These are phyloP conservation scores for Pythium chondricola DNA, from an alignment of 352 stramenopile genomes.

Conservation along the genomic window DNA sequence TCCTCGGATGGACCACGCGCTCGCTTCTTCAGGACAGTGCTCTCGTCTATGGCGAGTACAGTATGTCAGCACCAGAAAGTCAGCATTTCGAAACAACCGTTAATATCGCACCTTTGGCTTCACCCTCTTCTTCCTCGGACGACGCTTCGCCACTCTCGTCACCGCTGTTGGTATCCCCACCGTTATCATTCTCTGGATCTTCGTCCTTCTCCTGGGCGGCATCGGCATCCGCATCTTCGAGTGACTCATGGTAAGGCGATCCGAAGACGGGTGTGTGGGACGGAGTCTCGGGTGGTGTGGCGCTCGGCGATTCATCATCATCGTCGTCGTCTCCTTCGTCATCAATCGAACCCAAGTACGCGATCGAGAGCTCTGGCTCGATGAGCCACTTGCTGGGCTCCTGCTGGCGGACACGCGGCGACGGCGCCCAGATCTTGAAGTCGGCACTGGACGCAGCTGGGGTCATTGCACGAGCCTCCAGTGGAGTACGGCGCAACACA, in stretches of 20 bases:
- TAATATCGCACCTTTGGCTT: slow-evolving; percentile 14
- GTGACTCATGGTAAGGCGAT: slow-evolving; percentile 42
- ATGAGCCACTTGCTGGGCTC: slow-evolving; percentile 82
- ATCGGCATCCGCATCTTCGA: slow-evolving; percentile 36
- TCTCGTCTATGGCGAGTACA: slow-evolving; percentile 20
- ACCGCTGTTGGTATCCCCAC: slow-evolving; percentile 23
- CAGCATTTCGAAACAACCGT: not conserved
- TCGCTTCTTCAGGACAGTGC: slow-evolving; percentile 54
- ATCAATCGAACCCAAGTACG: slow-evolving; percentile 78
- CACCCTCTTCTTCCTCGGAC: slow-evolving; percentile 34
- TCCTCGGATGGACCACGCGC: slow-evolving; percentile 26
- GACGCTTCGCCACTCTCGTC: slow-evolving; percentile 36
- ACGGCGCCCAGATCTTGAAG: slow-evolving; percentile 80
- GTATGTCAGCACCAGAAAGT: not conserved
- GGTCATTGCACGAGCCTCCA: slow-evolving; percentile 45
- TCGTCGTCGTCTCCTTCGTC: slow-evolving; percentile 67
- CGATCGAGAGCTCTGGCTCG: slow-evolving; percentile 66
- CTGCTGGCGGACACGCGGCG: slow-evolving; percentile 57
- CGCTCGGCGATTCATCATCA: slow-evolving; percentile 61
- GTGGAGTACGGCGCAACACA: slow-evolving; percentile 64
- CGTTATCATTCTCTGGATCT: too few relatives aligned
- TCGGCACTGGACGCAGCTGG: slow-evolving; percentile 26
- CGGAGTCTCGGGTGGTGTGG: slow-evolving; percentile 60
- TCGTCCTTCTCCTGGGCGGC: slow-evolving; percentile 32
- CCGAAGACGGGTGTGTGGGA: slow-evolving; percentile 65